Base-by-base conservation (phyloP, 2,329 filamentous ascomycete genomes). In the Xylaria sp. region DNA sequence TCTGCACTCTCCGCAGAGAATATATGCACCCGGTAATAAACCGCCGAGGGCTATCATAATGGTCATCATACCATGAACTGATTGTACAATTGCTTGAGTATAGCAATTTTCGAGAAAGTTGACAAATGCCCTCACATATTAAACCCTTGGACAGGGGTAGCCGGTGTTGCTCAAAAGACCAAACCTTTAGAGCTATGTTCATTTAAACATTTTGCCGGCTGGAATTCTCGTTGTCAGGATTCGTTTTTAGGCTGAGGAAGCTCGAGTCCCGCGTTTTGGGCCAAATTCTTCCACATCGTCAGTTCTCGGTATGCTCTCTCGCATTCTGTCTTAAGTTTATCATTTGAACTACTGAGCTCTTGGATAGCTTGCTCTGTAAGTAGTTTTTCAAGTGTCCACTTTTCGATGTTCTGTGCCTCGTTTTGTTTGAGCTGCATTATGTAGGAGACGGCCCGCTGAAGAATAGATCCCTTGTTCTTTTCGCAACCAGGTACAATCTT, bases 401-500 rank as follows among this genome's bases (percentile, higher is more conserved):
- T 94, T 79, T 97, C 95, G 71, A 97, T 94, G 79, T 97, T 97
- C 72, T 96, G 92, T 18, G 92, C 89, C 79, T 97, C 95, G 75
- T 97, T 97, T 79, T 98, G 94, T 79, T 96, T 97, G 47, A 99
- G 87, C 78, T 98, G 94, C 12, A 90, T 92, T 78, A 99, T 98
- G 83, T 97, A 98, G 72, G 93, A 91, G 10, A 98, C 95, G 0
- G 96, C 94, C 40, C 95, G 93, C 78, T 97, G 93, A 44, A 99
- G 85, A 72, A 99, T 98, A 2, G 94, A 97, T 0, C 96, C 96
- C 82, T 99, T 99, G 85, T 99, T 98, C 86, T 98, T 99, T 82
- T 99, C 96, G 77, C 95, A 98, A 16, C 94, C 94, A 0, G 96
- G 96, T 0, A 99, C 96, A 73, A 99, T 97, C 83, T 98, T 98